Percentiles rank a stretch among this genome's conserved stretches.
phyloP scores from a whole-genome alignment of 768 basidiomycete genomes.

The Chalciporus sphaerocephalus region DNA sequence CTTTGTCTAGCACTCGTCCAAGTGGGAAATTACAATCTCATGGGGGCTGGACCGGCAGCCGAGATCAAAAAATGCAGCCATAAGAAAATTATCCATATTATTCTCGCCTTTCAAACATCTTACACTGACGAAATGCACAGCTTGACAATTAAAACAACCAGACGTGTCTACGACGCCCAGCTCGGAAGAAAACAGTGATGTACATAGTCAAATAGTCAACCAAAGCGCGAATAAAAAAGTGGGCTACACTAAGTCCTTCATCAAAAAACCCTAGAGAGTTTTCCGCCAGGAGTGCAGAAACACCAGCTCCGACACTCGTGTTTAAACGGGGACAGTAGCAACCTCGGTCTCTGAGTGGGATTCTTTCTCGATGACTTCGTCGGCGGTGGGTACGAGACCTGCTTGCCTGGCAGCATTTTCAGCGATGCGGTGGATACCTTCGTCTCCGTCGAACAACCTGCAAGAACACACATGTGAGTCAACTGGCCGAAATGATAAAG shows the following conservation, averaged over 20 bases:
- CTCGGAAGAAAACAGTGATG: background rate
- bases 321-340: background rate
- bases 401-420: background rate
- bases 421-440: background rate
- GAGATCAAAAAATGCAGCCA: too few species aligned
- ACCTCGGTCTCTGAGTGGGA: background rate
- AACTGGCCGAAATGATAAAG: background rate
- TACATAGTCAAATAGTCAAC: background rate
- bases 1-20: too few species aligned
- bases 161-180: background rate
- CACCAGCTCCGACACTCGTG: background rate
- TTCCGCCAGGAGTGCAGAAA: background rate
- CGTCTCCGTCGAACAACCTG: slow-evolving; percentile 15
- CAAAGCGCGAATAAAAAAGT: background rate
- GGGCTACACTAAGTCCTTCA: background rate
- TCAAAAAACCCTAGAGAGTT: too few species aligned
- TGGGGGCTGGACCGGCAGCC: too few species aligned
- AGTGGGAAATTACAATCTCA: too few species aligned
- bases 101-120: too few species aligned
- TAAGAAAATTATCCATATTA: too few species aligned
- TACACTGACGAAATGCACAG: too few species aligned
- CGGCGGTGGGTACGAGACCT: background rate
- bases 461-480: background rate
- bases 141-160: too few species aligned
- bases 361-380: slow-evolving; percentile 7